Evolutionary conservation across 2,329 filamentous ascomycete genomes (phyloP).

Genomic region (Aureobasidium vineae): DNA sequence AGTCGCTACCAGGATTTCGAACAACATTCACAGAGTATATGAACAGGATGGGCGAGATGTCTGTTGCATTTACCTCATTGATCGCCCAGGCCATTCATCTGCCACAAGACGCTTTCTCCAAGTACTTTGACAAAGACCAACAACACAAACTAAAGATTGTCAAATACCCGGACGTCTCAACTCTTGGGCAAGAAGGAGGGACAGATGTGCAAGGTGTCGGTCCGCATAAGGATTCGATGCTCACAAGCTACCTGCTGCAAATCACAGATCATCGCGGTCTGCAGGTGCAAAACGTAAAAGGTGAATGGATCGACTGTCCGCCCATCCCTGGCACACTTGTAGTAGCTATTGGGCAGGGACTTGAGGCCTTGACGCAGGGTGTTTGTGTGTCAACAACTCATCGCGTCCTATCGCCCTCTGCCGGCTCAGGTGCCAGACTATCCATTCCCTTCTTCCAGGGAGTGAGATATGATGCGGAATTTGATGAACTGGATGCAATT

Average conservation of each 20-base stretch:
- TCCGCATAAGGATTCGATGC: constrained; percentile 82
- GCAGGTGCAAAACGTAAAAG: constrained; percentile 77
- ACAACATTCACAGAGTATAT: constrained; percentile 73
- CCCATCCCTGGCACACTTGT: constrained; percentile 75
- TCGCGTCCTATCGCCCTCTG: constrained; percentile 70
- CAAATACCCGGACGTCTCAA: neutral
- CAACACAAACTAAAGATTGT: constrained; percentile 77
- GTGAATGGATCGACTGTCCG: constrained; percentile 79
- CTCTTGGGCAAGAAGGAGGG: constrained; percentile 37
- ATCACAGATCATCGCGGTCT: constrained; percentile 71
- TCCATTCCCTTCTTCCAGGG: constrained; percentile 89
- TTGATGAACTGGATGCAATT: constrained; percentile 65
- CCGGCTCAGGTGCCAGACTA: constrained; percentile 69
- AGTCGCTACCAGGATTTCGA: constrained; percentile 65
- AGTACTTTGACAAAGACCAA: constrained; percentile 68
- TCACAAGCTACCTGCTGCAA: constrained; percentile 78
- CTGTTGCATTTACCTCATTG: constrained; percentile 71
- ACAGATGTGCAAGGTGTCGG: constrained; percentile 63
- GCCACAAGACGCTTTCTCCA: constrained; percentile 65
- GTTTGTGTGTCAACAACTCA: constrained; percentile 81
- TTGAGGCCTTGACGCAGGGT: constrained; percentile 80
- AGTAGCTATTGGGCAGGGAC: constrained; percentile 81
- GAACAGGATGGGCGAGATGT: constrained; percentile 67
- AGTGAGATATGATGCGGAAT: constrained; percentile 73
- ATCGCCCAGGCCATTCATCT: constrained; percentile 82